Evolutionary conservation across 768 basidiomycete genomes (phyloP).

Genomic region (Rhodocollybia butyracea): DNA sequence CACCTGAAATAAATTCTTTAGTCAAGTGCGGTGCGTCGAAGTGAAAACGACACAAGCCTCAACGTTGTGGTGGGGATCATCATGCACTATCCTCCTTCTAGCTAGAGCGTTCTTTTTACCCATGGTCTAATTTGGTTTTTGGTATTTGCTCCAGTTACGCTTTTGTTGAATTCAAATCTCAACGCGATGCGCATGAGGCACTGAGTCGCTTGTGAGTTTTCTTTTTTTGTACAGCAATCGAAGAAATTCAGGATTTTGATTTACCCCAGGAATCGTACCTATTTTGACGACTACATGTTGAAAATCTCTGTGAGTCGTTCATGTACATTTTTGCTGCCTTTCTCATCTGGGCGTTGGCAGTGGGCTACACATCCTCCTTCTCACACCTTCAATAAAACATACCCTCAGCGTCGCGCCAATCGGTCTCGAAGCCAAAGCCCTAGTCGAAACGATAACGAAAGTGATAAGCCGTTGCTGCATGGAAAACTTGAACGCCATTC

Average conservation of each 20-base stretch:
- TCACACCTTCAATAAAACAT: conserved; percentile 25
- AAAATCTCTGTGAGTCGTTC: conserved; percentile 61
- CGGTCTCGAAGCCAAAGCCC: background rate
- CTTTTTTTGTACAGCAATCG: background rate
- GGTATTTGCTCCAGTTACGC: conserved; percentile 82
- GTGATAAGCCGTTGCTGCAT: no score
- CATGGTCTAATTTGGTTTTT: conserved; percentile 26
- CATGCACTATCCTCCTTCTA: no score
- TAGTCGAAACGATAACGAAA: no score
- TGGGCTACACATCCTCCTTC: conserved; percentile 85
- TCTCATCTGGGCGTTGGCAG: conserved; percentile 26
- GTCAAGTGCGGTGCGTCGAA: background rate
- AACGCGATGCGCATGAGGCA: conserved; percentile 77
- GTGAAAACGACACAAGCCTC: conserved; percentile 12
- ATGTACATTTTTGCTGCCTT: background rate
- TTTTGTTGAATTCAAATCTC: conserved; percentile 78
- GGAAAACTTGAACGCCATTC: no score
- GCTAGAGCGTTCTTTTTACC: conserved; percentile 26
- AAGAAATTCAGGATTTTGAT: background rate
- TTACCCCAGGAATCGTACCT: conserved; percentile 61
- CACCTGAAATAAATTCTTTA: conserved; percentile 1
- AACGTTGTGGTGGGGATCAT: no score
- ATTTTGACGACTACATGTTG: conserved; percentile 70
- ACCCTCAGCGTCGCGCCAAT: background rate
- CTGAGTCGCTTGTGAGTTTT: conserved; percentile 73